Conservation (phyloP, 2,329 filamentous ascomycete species). For the Trichoderma lentiforme region DNA sequence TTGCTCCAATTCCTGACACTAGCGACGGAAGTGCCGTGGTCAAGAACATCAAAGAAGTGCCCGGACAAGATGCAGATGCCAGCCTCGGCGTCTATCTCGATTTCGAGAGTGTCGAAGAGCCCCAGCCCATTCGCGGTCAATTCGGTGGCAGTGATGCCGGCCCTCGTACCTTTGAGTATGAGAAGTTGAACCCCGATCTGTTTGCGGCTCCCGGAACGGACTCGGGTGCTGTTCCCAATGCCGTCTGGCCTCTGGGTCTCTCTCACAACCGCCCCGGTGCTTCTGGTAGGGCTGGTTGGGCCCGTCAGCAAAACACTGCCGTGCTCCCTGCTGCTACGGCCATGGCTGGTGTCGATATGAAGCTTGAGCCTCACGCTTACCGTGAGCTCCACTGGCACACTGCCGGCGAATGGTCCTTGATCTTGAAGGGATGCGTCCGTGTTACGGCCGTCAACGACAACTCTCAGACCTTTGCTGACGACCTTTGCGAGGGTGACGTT, state of each 20-base stretch:
- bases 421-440: conserved; percentile 52
- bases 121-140: conserved; percentile 54
- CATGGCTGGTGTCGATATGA: conserved; percentile 60
- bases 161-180: conserved; percentile 47
- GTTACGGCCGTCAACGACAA: conserved; percentile 52
- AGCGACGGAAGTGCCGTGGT: conserved; percentile 40
- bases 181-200: conserved; percentile 53
- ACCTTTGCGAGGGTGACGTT: conserved; percentile 43
- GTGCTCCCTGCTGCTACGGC: conserved; percentile 48
- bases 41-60: conserved; percentile 39
- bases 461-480: conserved; percentile 41
- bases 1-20: conserved; percentile 36
- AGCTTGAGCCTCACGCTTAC: conserved; percentile 54
- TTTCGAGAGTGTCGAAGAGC: conserved; percentile 48
- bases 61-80: conserved; percentile 48
- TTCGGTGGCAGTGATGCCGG: conserved; percentile 51
- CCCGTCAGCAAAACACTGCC: conserved; percentile 49
- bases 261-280: conserved; percentile 47
- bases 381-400: conserved; percentile 64
- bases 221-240: conserved; percentile 43
- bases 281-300: conserved; percentile 47
- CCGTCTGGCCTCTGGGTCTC: conserved; percentile 54
- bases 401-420: conserved; percentile 49
- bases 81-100: conserved; percentile 52
- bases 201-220: conserved; percentile 54